Base-by-base conservation (phyloP, 176 grass and related monocot genomes). In the Phyllostachys edulis region DNA sequence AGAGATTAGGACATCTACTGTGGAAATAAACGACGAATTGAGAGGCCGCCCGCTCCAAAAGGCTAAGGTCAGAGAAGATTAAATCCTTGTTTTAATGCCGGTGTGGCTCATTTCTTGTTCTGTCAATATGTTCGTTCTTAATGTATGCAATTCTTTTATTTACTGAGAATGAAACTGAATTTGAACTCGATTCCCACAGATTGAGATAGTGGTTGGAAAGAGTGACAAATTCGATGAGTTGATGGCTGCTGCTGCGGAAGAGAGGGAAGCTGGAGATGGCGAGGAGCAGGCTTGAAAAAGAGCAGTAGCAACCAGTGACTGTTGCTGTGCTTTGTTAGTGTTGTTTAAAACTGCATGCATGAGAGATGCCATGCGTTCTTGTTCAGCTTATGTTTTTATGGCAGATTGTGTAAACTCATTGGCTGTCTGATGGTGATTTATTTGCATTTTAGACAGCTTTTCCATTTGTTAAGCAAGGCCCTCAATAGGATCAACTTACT, bases 221-320 rank as follows among this genome's bases (percentile, higher is more conserved):
- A 96, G 91, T 0, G 89, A 95, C 1, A 92, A 92, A n/a, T 99
- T 99, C 36, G 91, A 99, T 23, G 93, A 96, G 82, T 24, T 99
- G 83, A 99, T 99, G 93, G 96, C 89, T 4, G 80, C 83, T 20
- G 88, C 89, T 17, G 80, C 91, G 2, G 87, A 92, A 86, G 91
- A 95, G 42, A 84, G 85, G 41, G 91, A 88, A 42, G 89, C 57
- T 34, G 87, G 18, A 79, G 85, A 88, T 40, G 91, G 62, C 3
- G 91, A 95, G 81, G 85, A 89, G 80, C 83, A 94, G 74, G 68
- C 70, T 41, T 95, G 81, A 90, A 76, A 42, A 65, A 59, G 4
- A 73, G 27, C 54, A 56, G 26, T 42, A 29, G 57, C 56, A 5
- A 40, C 47, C 69, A 9, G 37, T 50, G 1, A 21, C 3, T 59